A percentile compares a stretch with the other conserved stretches of the same genome.
Evolutionary conservation across 495 filamentous ascomycete species (phyloP).

Genomic region (Aspergillus steynii): DNA sequence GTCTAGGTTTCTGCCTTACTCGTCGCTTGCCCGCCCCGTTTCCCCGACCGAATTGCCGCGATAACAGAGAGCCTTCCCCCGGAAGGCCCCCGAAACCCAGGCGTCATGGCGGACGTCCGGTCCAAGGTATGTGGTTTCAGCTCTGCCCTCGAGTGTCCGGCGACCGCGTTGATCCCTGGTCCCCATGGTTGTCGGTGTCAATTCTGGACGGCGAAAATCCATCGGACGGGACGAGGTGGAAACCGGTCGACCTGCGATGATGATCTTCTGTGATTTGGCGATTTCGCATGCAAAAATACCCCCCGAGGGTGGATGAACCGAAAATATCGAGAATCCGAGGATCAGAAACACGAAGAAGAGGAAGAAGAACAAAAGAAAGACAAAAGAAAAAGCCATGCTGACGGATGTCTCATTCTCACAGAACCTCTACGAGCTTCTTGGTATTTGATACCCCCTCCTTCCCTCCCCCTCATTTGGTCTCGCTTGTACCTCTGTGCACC

Average conservation of each 20-base stretch:
- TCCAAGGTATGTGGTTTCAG: conserved; percentile 46
- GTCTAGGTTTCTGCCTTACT: conserved; percentile 41
- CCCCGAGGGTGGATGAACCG: not conserved
- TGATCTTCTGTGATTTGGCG: not conserved
- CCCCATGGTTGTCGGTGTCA: not conserved
- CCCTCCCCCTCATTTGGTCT: conserved; percentile 4
- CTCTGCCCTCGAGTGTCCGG: conserved; percentile 1
- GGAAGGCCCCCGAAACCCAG: conserved; percentile 51
- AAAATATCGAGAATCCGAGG: conserved; percentile 1
- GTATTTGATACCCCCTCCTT: conserved; percentile 53
- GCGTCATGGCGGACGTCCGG: conserved; percentile 54
- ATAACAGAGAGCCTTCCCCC: conserved; percentile 50
- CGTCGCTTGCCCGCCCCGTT: conserved; percentile 22
- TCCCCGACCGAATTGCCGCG: conserved; percentile 38
- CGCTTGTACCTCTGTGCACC: conserved; percentile 5
- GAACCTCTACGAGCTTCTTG: conserved; percentile 89
- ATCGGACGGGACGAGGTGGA: conserved; percentile 1
- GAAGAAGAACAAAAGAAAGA: not conserved
- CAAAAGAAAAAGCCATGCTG: conserved; percentile 17
- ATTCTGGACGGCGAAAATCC: not conserved
- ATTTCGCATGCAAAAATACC: not conserved
- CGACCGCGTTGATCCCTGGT: not conserved
- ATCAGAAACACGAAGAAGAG: conserved; percentile 1
- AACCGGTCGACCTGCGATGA: not conserved
- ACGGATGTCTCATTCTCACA: conserved; percentile 26